Evolutionary conservation across 2,329 filamentous ascomycete species (phyloP).

Genomic region (Corinectria fuckeliana): DNA sequence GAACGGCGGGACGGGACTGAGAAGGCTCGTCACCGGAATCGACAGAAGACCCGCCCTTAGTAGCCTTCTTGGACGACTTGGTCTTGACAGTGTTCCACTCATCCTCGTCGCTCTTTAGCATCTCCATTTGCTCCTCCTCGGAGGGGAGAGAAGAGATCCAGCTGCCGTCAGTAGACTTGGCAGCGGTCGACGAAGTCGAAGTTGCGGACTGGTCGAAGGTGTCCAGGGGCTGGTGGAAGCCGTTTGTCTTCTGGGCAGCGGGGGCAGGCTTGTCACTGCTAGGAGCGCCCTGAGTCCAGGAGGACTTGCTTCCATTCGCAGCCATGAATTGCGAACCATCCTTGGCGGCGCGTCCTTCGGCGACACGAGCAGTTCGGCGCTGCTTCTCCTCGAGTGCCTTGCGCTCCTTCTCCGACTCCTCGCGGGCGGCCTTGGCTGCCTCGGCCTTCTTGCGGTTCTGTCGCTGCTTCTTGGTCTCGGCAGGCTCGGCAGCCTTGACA

Average conservation of each 20-base stretch:
- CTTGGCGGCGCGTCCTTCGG: slow-evolving; percentile 82
- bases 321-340: slow-evolving; percentile 72
- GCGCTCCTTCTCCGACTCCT: slow-evolving; percentile 80
- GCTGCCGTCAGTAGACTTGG: slow-evolving; percentile 45
- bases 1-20: slow-evolving; percentile 37
- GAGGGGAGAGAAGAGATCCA: slow-evolving; percentile 62
- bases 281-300: slow-evolving; percentile 50
- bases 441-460: slow-evolving; percentile 92
- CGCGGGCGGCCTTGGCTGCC: slow-evolving; percentile 74
- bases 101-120: slow-evolving; percentile 57
- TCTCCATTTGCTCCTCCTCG: slow-evolving; percentile 68
- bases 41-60: slow-evolving; percentile 47
- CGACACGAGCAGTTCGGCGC: slow-evolving; percentile 78
- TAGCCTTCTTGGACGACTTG: slow-evolving; percentile 53
- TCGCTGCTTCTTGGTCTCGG: slow-evolving; percentile 92
- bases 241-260: slow-evolving; percentile 41
- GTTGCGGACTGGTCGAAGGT: slow-evolving; percentile 57
- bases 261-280: slow-evolving; percentile 42
- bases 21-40: slow-evolving; percentile 46
- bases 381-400: slow-evolving; percentile 82
- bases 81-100: slow-evolving; percentile 68
- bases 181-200: slow-evolving; percentile 40
- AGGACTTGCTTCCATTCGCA: slow-evolving; percentile 49
- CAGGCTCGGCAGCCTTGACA: slow-evolving; percentile 67
- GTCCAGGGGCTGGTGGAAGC: slow-evolving; percentile 59